Evolutionary conservation across 495 filamentous ascomycete genomes (phyloP), one percentile per base, ranked within the genome.

Genomic region (Staphylotrichum longicolle): DNA sequence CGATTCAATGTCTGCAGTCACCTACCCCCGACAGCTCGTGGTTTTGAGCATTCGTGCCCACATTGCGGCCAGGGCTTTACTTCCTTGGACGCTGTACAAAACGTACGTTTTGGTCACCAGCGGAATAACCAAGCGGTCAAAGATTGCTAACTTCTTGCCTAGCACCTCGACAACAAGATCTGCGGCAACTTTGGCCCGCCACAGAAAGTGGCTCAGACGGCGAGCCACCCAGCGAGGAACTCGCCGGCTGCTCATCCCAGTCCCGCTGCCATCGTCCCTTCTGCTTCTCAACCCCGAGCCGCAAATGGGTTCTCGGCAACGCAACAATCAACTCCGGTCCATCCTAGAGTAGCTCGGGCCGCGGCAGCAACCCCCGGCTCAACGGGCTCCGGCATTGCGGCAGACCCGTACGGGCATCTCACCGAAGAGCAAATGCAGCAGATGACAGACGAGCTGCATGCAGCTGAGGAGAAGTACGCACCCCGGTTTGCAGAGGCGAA

Each of bases 381-480:
- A 12, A 45, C 58, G 5, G 61, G 10, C 2, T 65, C 66, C 1
- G 66, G 68, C 4, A 69, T 61, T 20, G 57, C 61, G 3, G 34
- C 61, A 5, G 73, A 79, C 54, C 75, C 78, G 0, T 80, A 80
- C 42, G 68, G 53, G 3, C 77, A 80, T 50, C 61, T 82, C 3
- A 68, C 62, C 2, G 58, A 64, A 57, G 60, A 64, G 15, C 54
- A 64, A 37, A 69, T 64, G 11, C 47, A 55, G 0, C 54, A 30
- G 0, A 69, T 78, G 60, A 62, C 74, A 2, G 68, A 72, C 12
- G 79, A 82, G 44, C 68, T 80, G 20, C 61, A 50, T 5, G 66
- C 66, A 20, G 75, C 76, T 1, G 76, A 80, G 62, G 42, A 54
- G 4, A 72, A 65, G 40, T 78, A 76, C 62, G 66, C 64, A 1